Evolutionary conservation across 2,329 filamentous ascomycete species (phyloP), one percentile per base, ranked within the genome.

Genomic region (Coniochaeta prunicola): DNA sequence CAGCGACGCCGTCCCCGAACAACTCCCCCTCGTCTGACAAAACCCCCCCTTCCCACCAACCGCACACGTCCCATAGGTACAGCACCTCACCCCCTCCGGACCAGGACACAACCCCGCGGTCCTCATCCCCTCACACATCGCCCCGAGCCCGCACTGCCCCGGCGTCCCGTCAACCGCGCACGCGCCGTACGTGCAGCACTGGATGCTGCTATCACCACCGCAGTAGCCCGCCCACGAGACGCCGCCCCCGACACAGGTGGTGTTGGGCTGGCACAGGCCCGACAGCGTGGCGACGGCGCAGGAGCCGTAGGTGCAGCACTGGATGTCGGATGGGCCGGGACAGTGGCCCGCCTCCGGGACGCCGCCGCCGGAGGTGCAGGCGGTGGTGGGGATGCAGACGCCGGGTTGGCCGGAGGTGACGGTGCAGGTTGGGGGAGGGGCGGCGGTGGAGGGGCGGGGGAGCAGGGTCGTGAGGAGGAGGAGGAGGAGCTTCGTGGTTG

Each of bases 261-360:
- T 54, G 50, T 54, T 54, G 28, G 50, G 50, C 50, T 34, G 28
- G 50, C 50, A 54, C 3, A 54, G 50, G 26, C 50, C 50, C 5
- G 50, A 33, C 15, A 54, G 15, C 19, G 28, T 34, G 50, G 50
- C 28, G 50, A 54, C 31, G 50, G 26, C 19, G 50, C 50, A 54
- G 50, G 50, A 7, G 50, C 50, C 50, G 50, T 54, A 54, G 50
- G 50, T 54, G 50, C 50, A 54, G 50, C 50, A 54, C 28, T 54
- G 28, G 28, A 34, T 33, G 28, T 54, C 8, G 6, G 28, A 17
- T 34, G 50, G 3, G 50, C 31, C 50, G 31, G 50, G 12, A 30
- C 50, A 54, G 50, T 31, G 28, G 3, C 50, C 50, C 15, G 50
- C 28, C 17, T 34, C 50, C 19, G 50, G 31, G 17, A 24, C 50